Percentiles rank a stretch among this genome's conserved stretches.
Conservation (phyloP, 331 rosid genomes). For the Pyracantha coccinea region DNA sequence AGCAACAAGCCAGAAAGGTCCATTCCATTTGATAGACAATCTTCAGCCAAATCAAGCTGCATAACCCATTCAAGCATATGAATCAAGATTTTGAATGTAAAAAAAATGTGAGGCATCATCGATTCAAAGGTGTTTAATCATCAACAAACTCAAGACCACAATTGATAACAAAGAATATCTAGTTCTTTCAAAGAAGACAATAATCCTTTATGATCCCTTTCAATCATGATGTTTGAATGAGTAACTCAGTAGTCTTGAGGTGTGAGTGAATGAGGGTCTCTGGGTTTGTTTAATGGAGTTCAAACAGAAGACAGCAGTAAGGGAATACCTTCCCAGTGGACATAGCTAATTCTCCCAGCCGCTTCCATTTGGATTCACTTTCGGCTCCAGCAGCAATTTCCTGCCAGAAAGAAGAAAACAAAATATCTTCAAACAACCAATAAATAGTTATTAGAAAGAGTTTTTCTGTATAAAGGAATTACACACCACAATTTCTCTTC, state of each 20-base stretch:
- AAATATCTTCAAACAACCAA: neutral
- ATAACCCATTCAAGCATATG: constrained; percentile 1
- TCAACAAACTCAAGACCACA: neutral
- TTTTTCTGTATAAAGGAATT: neutral
- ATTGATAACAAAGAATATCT: neutral
- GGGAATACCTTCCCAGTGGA: constrained; percentile 35
- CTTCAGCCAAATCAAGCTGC: constrained; percentile 52
- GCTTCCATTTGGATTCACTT: constrained; percentile 47
- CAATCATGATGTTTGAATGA: neutral
- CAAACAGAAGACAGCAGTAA: neutral
- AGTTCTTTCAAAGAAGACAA: neutral
- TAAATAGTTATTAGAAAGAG: neutral
- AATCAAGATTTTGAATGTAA: neutral
- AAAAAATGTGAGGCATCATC: neutral
- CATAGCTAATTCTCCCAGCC: constrained; percentile 41
- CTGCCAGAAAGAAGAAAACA: constrained; percentile 20
- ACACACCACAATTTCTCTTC: neutral
- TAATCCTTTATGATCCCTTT: neutral
- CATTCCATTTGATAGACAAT: constrained; percentile 33
- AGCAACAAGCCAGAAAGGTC: constrained; percentile 45
- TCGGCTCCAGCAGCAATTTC: constrained; percentile 31
- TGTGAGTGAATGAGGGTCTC: neutral
- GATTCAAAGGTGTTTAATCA: neutral
- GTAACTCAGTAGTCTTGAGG: neutral
- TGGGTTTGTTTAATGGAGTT: neutral